Base-by-base conservation (phyloP, 2,329 filamentous ascomycete genomes). In the Sphaceloma murrayae region DNA sequence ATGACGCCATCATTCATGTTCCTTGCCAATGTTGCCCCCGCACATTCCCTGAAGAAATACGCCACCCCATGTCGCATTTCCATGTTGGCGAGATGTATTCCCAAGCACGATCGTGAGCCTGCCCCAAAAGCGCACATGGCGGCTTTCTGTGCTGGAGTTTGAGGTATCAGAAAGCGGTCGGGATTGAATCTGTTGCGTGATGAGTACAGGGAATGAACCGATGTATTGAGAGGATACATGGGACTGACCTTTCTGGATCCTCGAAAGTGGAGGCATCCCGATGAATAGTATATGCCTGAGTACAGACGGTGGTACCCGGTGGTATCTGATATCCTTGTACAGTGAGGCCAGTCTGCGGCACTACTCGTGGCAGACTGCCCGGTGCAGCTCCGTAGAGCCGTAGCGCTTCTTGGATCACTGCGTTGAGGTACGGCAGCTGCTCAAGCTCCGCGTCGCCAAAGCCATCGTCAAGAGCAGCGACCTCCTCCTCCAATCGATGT, bases 61-160 rank as follows among this genome's bases (percentile, higher is more conserved):
- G 72, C 69, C 0, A 67, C 62, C 0, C 65, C 70, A 22, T 74
- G 65, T 7, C 73, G 64, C 18, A 78, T 53, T 52, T 78, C 74
- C 58, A 74, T 74, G 14, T 63, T 60, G 0, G 81, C 80, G 50
- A 85, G 74, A 52, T 85, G 79, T 3, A 77, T 74, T 0, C 80
- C 81, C 3, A 85, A 66, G 51, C 81, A 85, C 60, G 80, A 79
- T 18, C 80, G 66, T 0, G 79, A 75, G 0, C 81, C 81, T 14
- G 74, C 80, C 1, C 79, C 77, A 56, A 85, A 85, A 0, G 78
- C 66, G 78, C 77, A 50, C 80, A 82, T 10, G 74, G 73, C 3
- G 72, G 67, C 43, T 73, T 70, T n/a, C n/a, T n/a, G n/a, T 0
- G 60, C 58, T 2, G 54, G 54, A 54, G 52, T n/a, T n/a, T n/a